A percentile compares a stretch with the other conserved stretches of the same genome.
phyloP scores from a whole-genome alignment of 176 grass and related monocot species.

The Carex parvula region DNA sequence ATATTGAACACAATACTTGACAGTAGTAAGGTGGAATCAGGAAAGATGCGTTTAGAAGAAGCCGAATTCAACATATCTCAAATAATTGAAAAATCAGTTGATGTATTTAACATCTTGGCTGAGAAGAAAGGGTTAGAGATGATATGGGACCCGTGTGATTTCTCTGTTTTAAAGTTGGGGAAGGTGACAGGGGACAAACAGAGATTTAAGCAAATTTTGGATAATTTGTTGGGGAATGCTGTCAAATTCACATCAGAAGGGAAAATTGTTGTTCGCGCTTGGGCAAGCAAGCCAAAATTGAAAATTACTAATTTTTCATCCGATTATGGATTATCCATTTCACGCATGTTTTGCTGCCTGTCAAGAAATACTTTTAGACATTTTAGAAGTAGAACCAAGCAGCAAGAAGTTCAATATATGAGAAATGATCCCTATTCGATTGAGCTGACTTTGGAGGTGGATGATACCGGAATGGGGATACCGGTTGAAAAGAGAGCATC shows the following conservation, averaged over 20 bases:
- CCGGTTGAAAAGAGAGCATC: conserved; percentile 59
- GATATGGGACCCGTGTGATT: conserved; percentile 81
- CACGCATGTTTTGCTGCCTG: background rate
- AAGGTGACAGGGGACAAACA: conserved; percentile 45
- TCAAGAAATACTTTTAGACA: conserved; percentile 2
- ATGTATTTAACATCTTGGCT: conserved; percentile 46
- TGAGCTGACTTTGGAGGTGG: conserved; percentile 70
- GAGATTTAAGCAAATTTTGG: conserved; percentile 63
- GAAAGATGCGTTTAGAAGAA: conserved; percentile 68
- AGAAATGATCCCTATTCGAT: conserved; percentile 31
- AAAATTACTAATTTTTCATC: conserved; percentile 24
- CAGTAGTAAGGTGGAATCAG: conserved; percentile 70
- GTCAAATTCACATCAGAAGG: conserved; percentile 67
- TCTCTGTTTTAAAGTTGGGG: conserved; percentile 37
- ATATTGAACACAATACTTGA: conserved; percentile 77
- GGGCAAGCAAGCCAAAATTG: conserved; percentile 46
- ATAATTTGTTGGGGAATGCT: conserved; percentile 78
- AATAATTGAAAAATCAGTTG: conserved; percentile 67
- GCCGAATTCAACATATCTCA: conserved; percentile 54
- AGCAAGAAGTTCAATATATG: background rate
- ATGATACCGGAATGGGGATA: conserved; percentile 67
- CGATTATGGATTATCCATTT: conserved; percentile 8
- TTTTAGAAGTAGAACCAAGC: background rate
- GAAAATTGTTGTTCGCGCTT: conserved; percentile 46
- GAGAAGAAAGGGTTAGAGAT: conserved; percentile 53